Conservation (phyloP, 768 basidiomycete species). For the Mycena rebaudengoi region DNA sequence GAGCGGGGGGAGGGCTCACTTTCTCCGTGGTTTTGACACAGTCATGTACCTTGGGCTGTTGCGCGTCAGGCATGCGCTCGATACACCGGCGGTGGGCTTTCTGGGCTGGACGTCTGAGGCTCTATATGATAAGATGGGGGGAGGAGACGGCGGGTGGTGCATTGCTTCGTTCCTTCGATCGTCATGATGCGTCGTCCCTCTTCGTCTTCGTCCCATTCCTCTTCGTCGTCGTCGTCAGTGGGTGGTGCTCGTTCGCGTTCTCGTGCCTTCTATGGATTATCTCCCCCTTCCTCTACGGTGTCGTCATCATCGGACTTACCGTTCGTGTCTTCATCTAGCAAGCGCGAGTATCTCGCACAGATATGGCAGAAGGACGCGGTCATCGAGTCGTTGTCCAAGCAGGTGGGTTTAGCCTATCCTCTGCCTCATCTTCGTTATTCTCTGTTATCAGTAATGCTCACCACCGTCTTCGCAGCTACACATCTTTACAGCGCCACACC, state of each 20-base stretch:
- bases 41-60: no score
- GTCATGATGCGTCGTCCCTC: neutral
- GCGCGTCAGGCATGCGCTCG: no score
- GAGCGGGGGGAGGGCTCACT: no score
- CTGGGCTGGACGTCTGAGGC: no score
- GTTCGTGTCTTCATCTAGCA: conserved; percentile 59
- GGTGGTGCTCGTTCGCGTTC: no score
- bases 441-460: neutral
- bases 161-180: no score
- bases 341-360: conserved; percentile 87
- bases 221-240: conserved; percentile 11
- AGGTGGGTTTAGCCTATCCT: conserved; percentile 67
- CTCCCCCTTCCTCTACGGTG: conserved; percentile 38
- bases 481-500: conserved; percentile 85
- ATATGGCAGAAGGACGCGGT: conserved; percentile 89
- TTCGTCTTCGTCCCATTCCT: conserved; percentile 20
- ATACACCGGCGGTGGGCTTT: no score
- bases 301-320: conserved; percentile 50
- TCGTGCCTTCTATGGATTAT: conserved; percentile 28
- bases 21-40: no score
- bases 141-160: no score
- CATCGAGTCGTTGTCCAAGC: conserved; percentile 85
- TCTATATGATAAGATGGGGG: no score
- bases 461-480: conserved; percentile 60
- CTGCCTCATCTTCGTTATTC: neutral